Evolutionary conservation across 768 basidiomycete species (phyloP).

Genomic region (Pulveroboletus sp.): DNA sequence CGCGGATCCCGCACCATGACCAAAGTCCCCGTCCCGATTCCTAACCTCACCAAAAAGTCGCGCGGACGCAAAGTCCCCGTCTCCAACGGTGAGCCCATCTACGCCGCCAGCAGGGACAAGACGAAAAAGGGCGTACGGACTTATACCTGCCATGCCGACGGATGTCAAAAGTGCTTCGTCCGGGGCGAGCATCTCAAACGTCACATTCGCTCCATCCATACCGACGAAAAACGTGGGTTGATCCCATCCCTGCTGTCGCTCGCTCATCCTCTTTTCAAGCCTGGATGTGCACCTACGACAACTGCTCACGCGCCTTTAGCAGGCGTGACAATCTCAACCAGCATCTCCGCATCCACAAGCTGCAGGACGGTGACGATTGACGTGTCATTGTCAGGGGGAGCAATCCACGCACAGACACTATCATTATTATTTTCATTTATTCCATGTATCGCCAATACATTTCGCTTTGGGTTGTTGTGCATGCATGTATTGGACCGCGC

Average conservation of each 20-base stretch:
- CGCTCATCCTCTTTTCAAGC: conserved; percentile 20
- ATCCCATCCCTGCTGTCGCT: neutral
- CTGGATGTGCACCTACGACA: conserved; percentile 47
- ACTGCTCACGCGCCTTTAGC: conserved; percentile 70
- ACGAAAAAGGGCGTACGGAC: conserved; percentile 39
- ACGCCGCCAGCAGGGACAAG: conserved; percentile 29
- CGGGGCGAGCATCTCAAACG: conserved; percentile 80
- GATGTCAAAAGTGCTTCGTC: conserved; percentile 77
- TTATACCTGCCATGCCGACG: conserved; percentile 65
- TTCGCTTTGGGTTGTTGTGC: neutral
- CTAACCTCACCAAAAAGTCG: conserved; percentile 49
- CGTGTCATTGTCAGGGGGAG: no score
- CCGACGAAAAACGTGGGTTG: conserved; percentile 79
- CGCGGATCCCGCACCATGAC: conserved; percentile 24
- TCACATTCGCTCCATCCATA: conserved; percentile 79
- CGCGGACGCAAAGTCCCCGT: conserved; percentile 50
- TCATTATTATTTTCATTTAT: conserved; percentile 19
- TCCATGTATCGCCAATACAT: conserved; percentile 11
- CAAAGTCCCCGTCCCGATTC: conserved; percentile 42
- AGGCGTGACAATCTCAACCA: conserved; percentile 76
- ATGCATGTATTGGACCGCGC: conserved; percentile 18
- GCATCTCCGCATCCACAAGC: conserved; percentile 62
- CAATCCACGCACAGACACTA: conserved; percentile 3
- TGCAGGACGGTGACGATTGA: conserved; percentile 19
- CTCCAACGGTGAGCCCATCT: conserved; percentile 23